Percentiles rank a stretch among this genome's conserved stretches.
Conservation (phyloP, 371 early-diverging fungal species). For the Ordospora pajunii region DNA sequence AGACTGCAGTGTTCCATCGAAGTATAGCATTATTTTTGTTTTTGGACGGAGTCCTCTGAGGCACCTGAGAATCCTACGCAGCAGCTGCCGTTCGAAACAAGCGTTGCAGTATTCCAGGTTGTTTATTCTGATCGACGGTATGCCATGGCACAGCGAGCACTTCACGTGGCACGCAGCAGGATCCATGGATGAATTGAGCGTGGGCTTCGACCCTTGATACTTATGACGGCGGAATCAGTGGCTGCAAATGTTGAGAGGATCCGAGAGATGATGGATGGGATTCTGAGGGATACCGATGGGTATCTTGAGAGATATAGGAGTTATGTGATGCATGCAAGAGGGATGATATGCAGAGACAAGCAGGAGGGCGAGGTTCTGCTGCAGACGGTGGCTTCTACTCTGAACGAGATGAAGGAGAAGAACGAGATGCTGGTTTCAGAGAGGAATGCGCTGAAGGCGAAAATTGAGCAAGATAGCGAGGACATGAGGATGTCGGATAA, state of each 20-base stretch:
- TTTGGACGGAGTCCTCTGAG: constrained; percentile 16
- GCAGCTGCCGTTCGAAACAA: constrained; percentile 28
- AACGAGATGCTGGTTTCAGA: constrained; percentile 15
- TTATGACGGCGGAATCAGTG: neutral
- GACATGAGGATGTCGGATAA: constrained; percentile 6
- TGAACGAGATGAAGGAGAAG: constrained; percentile 17
- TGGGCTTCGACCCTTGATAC: neutral
- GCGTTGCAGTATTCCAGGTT: constrained; percentile 31
- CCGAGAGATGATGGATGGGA: neutral
- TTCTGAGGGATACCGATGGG: neutral
- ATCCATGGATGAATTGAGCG: constrained; percentile 14
- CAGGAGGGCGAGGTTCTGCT: constrained; percentile 1
- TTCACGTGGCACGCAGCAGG: neutral
- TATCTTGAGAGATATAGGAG: constrained; percentile 1
- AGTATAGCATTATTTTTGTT: constrained; percentile 22
- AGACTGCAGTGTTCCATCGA: neutral
- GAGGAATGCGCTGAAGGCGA: neutral
- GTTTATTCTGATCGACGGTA: constrained; percentile 37
- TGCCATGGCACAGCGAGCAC: constrained; percentile 25
- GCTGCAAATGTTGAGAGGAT: constrained; percentile 6
- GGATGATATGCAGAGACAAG: neutral
- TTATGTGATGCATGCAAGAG: neutral
- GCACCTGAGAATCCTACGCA: constrained; percentile 11
- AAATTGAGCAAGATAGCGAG: neutral
- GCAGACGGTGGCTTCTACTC: constrained; percentile 1